Percentiles rank a stretch among this genome's conserved stretches.
Evolutionary conservation across 2,329 filamentous ascomycete species (phyloP).

Genomic region (Penicillium sp.): DNA sequence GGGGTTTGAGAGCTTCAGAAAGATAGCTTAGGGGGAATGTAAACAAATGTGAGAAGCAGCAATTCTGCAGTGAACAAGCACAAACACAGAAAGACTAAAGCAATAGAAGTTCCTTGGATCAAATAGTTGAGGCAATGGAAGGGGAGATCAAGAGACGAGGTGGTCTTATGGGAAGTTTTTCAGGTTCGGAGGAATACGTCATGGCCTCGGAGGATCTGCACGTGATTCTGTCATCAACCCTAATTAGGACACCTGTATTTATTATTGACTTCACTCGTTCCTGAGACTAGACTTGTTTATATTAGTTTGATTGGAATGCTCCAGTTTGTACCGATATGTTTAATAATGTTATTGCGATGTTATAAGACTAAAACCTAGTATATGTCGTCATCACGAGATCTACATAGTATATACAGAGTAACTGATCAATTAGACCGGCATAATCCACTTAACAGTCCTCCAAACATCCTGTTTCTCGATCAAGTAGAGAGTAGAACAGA

Average conservation of each 20-base stretch:
- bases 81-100: neutral
- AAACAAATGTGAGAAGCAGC: constrained; percentile 15
- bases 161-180: constrained; percentile 63
- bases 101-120: constrained; percentile 4
- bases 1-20: constrained; percentile 16
- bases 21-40: constrained; percentile 11
- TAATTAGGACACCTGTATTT: neutral
- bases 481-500: neutral
- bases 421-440: neutral
- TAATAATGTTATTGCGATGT: neutral
- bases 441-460: neutral
- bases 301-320: neutral
- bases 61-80: neutral
- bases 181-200: constrained; percentile 32
- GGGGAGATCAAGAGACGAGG: constrained; percentile 46
- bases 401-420: neutral
- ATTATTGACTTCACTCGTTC: neutral
- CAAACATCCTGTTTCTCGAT: neutral
- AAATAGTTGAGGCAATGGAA: constrained; percentile 40
- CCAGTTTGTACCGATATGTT: neutral
- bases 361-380: neutral
- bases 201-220: constrained; percentile 20
- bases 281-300: neutral
- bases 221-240: constrained; percentile 19
- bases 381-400: constrained; percentile 2